These are phyloP conservation scores for Penicillium salamii DNA, from an alignment of 495 filamentous ascomycete species.

Conservation along the genomic window DNA sequence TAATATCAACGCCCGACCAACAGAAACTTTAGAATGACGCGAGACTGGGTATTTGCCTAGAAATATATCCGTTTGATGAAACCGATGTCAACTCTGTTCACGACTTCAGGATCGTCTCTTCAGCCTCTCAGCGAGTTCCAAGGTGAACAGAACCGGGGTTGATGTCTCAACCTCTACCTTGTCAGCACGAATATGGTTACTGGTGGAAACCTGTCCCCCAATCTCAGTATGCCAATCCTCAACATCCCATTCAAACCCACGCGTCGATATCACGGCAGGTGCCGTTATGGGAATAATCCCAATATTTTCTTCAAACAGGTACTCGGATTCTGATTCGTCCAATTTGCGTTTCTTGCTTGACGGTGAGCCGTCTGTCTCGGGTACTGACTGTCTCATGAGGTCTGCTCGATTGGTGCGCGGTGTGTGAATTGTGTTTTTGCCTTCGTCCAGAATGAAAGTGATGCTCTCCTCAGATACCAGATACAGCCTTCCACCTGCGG, in stretches of 20 bases:
- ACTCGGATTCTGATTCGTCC: constrained; percentile 1
- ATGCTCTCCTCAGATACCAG: constrained; percentile 76
- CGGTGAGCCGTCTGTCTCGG: not conserved
- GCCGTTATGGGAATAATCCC: constrained; percentile 83
- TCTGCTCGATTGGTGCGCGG: constrained; percentile 38
- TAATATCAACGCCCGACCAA: too few species aligned
- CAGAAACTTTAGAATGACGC: too few species aligned
- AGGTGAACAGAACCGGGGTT: constrained; percentile 77
- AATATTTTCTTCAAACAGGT: constrained; percentile 60
- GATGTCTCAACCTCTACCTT: constrained; percentile 61
- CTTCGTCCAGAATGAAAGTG: constrained; percentile 70
- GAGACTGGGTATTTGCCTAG: too few species aligned
- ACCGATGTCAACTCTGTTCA: too few species aligned
- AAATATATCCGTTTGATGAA: too few species aligned
- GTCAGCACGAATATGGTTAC: constrained; percentile 72
- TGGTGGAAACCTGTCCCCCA: constrained; percentile 84
- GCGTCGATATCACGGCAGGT: constrained; percentile 68
- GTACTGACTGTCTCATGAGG: not conserved
- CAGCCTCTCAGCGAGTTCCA: constrained; percentile 59
- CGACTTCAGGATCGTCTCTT: constrained; percentile 27
- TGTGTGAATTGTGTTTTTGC: constrained; percentile 66
- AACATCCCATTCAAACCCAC: constrained; percentile 89
- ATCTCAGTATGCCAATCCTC: constrained; percentile 74
- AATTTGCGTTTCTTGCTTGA: constrained; percentile 8
- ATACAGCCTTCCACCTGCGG: constrained; percentile 49